phyloP scores from a whole-genome alignment of 228 moss, liverwort and hornwort species.

The Sphagnum fallax region DNA sequence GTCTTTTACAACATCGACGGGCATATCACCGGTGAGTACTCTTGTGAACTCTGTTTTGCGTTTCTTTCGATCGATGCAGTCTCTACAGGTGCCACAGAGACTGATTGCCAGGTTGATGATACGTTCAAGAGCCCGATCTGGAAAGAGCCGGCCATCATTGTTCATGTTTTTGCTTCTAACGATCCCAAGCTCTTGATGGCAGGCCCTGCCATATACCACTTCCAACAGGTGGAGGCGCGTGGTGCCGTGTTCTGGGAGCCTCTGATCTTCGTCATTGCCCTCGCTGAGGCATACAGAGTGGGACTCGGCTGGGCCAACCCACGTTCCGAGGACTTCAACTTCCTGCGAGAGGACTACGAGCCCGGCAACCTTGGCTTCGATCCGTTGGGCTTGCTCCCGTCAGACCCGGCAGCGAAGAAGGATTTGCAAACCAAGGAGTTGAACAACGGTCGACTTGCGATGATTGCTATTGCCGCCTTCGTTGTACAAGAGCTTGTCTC shows the following conservation, averaged over 20 bases:
- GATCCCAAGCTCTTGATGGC: not conserved
- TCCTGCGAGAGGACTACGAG: constrained; percentile 53
- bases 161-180: not conserved
- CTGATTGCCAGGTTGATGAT: too few species aligned
- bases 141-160: too few species aligned
- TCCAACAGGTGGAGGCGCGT: constrained; percentile 75
- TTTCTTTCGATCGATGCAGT: too few species aligned
- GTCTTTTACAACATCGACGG: constrained; percentile 55
- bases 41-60: too few species aligned
- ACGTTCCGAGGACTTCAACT: constrained; percentile 41
- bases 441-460: constrained; percentile 74
- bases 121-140: too few species aligned
- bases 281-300: constrained; percentile 52
- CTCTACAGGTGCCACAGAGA: too few species aligned
- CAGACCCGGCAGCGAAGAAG: constrained; percentile 35
- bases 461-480: constrained; percentile 78
- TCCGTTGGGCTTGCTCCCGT: constrained; percentile 54
- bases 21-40: constrained; percentile 20
- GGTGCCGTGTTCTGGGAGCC: constrained; percentile 73
- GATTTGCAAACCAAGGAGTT: constrained; percentile 55
- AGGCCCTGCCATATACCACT: constrained; percentile 70
- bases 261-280: constrained; percentile 32
- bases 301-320: constrained; percentile 63
- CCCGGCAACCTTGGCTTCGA: constrained; percentile 72
- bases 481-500: constrained; percentile 63